Evolutionary conservation across 2,329 filamentous ascomycete genomes (phyloP), one percentile per base, ranked within the genome.

Genomic region (Fusarium nematophilum): DNA sequence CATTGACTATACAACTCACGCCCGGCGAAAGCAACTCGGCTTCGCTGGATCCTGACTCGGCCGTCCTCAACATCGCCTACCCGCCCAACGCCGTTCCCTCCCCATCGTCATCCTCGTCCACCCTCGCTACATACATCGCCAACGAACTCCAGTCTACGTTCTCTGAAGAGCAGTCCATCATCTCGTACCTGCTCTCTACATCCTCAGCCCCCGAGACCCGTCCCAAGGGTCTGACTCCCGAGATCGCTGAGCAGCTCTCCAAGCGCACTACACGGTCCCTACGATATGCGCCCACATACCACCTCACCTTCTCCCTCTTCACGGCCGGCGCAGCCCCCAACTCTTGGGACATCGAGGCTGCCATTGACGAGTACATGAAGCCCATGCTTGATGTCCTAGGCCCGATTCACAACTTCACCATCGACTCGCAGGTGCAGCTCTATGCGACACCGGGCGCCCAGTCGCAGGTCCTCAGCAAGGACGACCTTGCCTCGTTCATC

Each of bases 271-370:
- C 91, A 3, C 85, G 93, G 44, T 92, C 93, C 1, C 85, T 98
- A 70, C 96, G 94, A 72, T 96, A 97, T 73, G 90, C 95, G 4
- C 88, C 93, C 11, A 96, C 92, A 0, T 99, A 98, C 73, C 95
- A 99, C 72, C 81, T 99, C 23, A 97, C 93, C 0, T 97, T 99
- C 71, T 99, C 95, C 0, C 82, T 99, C 3, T 98, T 99, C 73
- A 95, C 92, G 0, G 90, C 90, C 10, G 88, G 88, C 2, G 84
- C 90, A 1, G 75, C 81, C 0, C 95, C 95, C 2, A 96, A 90
- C 26, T 90, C 89, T 9, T 99, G 95, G 95, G 92, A 96, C 46
- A 92, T 98, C 44, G 90, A 97, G 63, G 77, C 84, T 29, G 93
- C 94, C 1, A 83, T 98, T 9, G 83, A 89, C 18, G 84, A 91